phyloP scores from a whole-genome alignment of 2,329 filamentous ascomycete species.

The Colletotrichum sp. region DNA sequence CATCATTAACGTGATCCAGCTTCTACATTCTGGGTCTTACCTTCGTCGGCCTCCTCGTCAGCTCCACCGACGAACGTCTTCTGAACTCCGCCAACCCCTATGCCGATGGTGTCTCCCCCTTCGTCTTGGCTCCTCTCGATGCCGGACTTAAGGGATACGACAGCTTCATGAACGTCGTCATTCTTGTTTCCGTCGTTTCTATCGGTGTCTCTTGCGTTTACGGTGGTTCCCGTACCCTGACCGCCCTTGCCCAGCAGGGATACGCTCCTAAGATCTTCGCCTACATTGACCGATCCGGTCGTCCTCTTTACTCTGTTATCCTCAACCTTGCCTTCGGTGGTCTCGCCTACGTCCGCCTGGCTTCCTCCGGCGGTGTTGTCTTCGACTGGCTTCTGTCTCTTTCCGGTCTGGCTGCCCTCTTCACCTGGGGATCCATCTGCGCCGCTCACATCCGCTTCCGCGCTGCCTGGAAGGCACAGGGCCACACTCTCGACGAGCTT shows the following conservation, averaged over 20 bases:
- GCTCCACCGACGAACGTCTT: slow-evolving; percentile 46
- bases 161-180: slow-evolving; percentile 58
- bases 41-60: slow-evolving; percentile 51
- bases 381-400: slow-evolving; percentile 71
- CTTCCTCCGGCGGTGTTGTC: slow-evolving; percentile 51
- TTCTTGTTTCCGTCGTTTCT: slow-evolving; percentile 58
- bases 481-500: slow-evolving; percentile 67
- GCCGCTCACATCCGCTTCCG: slow-evolving; percentile 73
- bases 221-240: slow-evolving; percentile 59
- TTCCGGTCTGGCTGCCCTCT: slow-evolving; percentile 66
- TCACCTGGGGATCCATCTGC: slow-evolving; percentile 71
- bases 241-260: slow-evolving; percentile 60
- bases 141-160: slow-evolving; percentile 53
- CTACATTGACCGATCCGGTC: slow-evolving; percentile 59
- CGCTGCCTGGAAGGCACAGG: slow-evolving; percentile 60
- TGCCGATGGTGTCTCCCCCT: slow-evolving; percentile 30
- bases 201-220: slow-evolving; percentile 61
- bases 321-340: slow-evolving; percentile 50
- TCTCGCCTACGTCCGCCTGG: slow-evolving; percentile 52
- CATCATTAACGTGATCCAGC: slow-evolving; percentile 4
- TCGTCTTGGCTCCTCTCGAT: slow-evolving; percentile 33
- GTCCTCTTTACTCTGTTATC: slow-evolving; percentile 52
- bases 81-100: slow-evolving; percentile 50
- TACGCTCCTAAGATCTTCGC: slow-evolving; percentile 58
- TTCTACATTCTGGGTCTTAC: slow-evolving; percentile 57